Percentiles rank a stretch among this genome's conserved stretches.
Conservation (phyloP, 768 basidiomycete species). For the Kwoniella dejecticola region DNA sequence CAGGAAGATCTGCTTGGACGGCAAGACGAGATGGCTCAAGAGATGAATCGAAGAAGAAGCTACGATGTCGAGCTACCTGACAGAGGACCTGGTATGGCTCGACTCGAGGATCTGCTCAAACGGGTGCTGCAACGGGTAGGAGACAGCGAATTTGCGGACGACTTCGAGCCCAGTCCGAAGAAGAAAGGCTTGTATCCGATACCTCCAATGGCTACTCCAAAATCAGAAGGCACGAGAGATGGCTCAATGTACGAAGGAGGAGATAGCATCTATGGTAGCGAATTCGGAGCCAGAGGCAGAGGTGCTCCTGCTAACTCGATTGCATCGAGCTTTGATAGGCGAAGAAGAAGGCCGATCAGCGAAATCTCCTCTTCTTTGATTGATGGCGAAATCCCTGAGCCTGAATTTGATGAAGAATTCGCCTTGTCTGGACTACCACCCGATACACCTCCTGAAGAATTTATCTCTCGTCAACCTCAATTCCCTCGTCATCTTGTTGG, state of each 20-base stretch:
- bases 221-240: slow-evolving; percentile 10
- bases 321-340: slow-evolving; percentile 24
- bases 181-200: slow-evolving; percentile 2
- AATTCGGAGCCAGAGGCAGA: slow-evolving; percentile 23
- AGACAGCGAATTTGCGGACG: slow-evolving; percentile 57
- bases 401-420: slow-evolving; percentile 49
- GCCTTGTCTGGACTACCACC: slow-evolving; percentile 48
- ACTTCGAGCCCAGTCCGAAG: slow-evolving; percentile 25
- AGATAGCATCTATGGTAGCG: slow-evolving; percentile 42
- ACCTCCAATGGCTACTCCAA: slow-evolving; percentile 10
- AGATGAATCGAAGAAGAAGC: slow-evolving; percentile 25
- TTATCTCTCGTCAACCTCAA: slow-evolving; percentile 21
- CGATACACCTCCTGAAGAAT: slow-evolving; percentile 37
- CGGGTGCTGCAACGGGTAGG: slow-evolving; percentile 58
- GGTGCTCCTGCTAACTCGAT: slow-evolving; percentile 42
- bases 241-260: slow-evolving; percentile 40
- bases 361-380: slow-evolving; percentile 33
- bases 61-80: slow-evolving; percentile 32
- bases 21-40: slow-evolving; percentile 67
- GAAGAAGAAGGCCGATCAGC: slow-evolving; percentile 20
- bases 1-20: slow-evolving; percentile 65
- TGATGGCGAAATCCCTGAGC: slow-evolving; percentile 28
- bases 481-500: slow-evolving; percentile 32
- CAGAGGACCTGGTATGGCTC: slow-evolving; percentile 30
- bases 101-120: slow-evolving; percentile 60